Evolutionary conservation across 345 rosid species (phyloP), one percentile per base, ranked within the genome.

Genomic region (Erysimum cheiranthoides): DNA sequence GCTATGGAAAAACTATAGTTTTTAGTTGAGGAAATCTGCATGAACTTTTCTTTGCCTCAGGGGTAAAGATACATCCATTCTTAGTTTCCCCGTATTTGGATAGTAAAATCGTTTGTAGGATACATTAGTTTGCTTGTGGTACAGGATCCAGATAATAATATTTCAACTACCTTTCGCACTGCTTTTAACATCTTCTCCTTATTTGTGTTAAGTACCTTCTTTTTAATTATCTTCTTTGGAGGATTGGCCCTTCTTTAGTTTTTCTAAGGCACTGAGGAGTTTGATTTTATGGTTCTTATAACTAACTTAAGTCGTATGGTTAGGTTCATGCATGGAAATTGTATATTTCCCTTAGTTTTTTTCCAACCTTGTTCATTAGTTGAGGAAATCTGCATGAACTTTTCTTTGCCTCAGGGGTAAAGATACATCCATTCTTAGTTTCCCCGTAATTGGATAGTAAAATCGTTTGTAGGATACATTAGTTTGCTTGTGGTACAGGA

Each of bases 311-410:
- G 53, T 57, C 9, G 36, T 38, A 17, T 49, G 39, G n/a, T n/a
- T 56, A 45, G 40, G 12, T 45, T 45, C 39, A 35, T 43, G 40
- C 31, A 34, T 56, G 66, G 13, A 64, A 38, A 18, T 39, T 53
- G 6, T 35, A 28, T 54, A 18, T 25, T n/a, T 6, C 52, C 53
- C 31, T 11, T 43, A 25, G 21, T 13, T 47, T n/a, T 43, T 61
- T 56, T 35, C 36, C 53, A 64, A 56, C 60, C 52, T 56, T 77
- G 54, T 46, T 71, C 18, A 64, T 64, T 21, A n/a, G n/a, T n/a
- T n/a, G n/a, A n/a, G n/a, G n/a, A n/a, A 46, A 57, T 46, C 12
- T 66, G 51, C 43, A 8, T 46, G 34, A 57, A 35, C 27, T 16
- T 8, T 67, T 8, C 42, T 47, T 56, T 66, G 57, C 39, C 66